Percentiles rank a stretch among this genome's conserved stretches.
Conservation (phyloP, 805 yeast genomes). For the Candida golubevii region DNA sequence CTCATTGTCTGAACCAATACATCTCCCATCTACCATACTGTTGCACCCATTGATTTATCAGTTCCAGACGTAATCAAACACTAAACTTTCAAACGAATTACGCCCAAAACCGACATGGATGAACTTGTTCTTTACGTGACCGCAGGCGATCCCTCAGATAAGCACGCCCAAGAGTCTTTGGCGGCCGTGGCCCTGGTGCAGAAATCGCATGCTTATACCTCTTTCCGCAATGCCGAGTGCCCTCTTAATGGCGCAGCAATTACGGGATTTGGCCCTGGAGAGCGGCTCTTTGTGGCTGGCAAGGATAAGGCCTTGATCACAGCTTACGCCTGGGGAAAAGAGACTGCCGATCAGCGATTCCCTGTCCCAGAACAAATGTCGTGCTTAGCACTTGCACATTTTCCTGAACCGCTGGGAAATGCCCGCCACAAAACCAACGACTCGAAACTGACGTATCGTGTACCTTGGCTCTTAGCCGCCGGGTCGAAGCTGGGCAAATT, state of each 20-base stretch:
- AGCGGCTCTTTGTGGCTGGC: constrained; percentile 59
- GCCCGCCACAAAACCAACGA: not conserved
- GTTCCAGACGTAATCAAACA: not conserved
- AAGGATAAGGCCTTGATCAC: constrained; percentile 70
- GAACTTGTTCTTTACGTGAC: constrained; percentile 47
- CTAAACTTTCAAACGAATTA: not conserved
- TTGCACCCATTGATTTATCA: not conserved
- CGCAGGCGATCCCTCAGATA: constrained; percentile 41
- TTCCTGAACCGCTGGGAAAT: constrained; percentile 22
- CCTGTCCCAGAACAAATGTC: constrained; percentile 79
- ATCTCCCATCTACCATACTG: not conserved
- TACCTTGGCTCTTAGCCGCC: constrained; percentile 67
- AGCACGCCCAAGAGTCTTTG: constrained; percentile 39
- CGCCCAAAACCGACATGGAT: constrained; percentile 36
- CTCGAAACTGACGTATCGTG: constrained; percentile 36
- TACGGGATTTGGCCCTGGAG: constrained; percentile 45
- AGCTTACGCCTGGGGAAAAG: constrained; percentile 67
- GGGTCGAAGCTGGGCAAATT: constrained; percentile 74
- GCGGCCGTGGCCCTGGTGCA: constrained; percentile 43
- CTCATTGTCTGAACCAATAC: too few relatives aligned
- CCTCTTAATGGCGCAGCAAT: constrained; percentile 42
- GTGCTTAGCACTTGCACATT: constrained; percentile 47
- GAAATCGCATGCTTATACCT: constrained; percentile 43
- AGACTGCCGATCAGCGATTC: constrained; percentile 70
- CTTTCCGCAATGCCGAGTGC: constrained; percentile 51